phyloP scores from a whole-genome alignment of 208 protist species.

The Leishmania tropica region DNA sequence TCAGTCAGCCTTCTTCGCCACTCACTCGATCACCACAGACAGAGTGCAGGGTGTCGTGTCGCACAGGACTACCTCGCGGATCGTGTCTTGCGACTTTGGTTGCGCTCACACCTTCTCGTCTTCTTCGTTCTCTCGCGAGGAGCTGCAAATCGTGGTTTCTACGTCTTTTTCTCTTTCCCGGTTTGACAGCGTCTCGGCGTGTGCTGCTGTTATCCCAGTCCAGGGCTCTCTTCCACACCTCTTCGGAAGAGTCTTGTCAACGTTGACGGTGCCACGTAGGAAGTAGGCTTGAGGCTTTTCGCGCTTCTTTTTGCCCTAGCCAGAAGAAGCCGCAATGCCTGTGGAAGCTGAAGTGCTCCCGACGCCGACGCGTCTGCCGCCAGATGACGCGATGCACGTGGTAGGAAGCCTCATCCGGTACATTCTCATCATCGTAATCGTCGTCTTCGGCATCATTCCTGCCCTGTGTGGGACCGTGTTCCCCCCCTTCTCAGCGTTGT shows the following conservation, averaged over 20 bases:
- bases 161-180: not conserved
- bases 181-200: not conserved
- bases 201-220: not conserved
- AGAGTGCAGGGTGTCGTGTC: no score
- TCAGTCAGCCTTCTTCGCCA: slow-evolving; percentile 1
- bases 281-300: not conserved
- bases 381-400: slow-evolving; percentile 76
- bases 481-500: slow-evolving; percentile 79
- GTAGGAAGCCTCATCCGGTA: slow-evolving; percentile 52
- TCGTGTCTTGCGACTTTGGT: not conserved
- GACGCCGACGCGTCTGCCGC: slow-evolving; percentile 73
- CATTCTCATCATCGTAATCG: slow-evolving; percentile 58
- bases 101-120: no score
- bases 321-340: slow-evolving; percentile 48
- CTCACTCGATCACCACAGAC: not conserved
- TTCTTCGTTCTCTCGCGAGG: not conserved
- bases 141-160: not conserved
- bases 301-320: not conserved
- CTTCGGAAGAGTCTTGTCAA: not conserved
- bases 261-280: not conserved
- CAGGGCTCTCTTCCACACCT: not conserved
- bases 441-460: slow-evolving; percentile 80
- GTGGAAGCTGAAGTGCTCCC: slow-evolving; percentile 84
- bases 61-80: not conserved
- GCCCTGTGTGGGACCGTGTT: slow-evolving; percentile 80